Conservation (phyloP, 768 basidiomycete species). For the Albatrellus ellisii region DNA sequence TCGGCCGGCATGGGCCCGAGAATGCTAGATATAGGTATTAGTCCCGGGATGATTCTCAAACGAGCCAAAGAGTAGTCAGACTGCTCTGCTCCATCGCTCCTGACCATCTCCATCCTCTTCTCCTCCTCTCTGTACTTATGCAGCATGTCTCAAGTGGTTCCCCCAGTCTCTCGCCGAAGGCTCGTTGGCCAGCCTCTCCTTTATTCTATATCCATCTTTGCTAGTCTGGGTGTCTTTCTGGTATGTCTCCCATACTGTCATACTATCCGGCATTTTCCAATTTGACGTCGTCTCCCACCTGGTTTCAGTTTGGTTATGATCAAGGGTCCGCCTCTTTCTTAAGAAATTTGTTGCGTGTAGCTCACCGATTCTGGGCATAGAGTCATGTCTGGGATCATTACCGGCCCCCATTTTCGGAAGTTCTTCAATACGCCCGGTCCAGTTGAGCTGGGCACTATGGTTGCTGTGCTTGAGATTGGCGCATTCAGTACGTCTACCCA, state of each 20-base stretch:
- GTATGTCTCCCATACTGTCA: slow-evolving; percentile 30
- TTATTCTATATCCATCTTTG: slow-evolving; percentile 70
- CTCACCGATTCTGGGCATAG: slow-evolving; percentile 23
- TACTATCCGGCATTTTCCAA: background rate
- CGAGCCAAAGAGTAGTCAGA: slow-evolving; percentile 1
- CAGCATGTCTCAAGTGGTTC: slow-evolving; percentile 33
- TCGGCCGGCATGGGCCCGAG: background rate
- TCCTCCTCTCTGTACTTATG: slow-evolving; percentile 23
- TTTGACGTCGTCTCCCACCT: slow-evolving; percentile 3
- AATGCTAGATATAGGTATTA: background rate
- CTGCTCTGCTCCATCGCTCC: slow-evolving; percentile 7
- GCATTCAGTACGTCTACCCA: slow-evolving; percentile 54
- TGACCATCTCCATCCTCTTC: slow-evolving; percentile 3
- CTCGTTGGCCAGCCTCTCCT: slow-evolving; percentile 71
- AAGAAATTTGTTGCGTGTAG: slow-evolving; percentile 6
- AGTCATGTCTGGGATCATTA: slow-evolving; percentile 89
- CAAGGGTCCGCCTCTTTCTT: slow-evolving; percentile 44
- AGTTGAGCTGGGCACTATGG: slow-evolving; percentile 82
- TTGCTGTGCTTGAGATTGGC: slow-evolving; percentile 88
- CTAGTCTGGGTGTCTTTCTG: slow-evolving; percentile 76
- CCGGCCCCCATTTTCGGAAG: slow-evolving; percentile 66
- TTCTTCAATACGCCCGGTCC: slow-evolving; percentile 73
- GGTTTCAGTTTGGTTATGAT: slow-evolving; percentile 65
- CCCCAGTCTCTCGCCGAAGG: slow-evolving; percentile 25
- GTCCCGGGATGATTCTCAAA: no score